phyloP scores from a whole-genome alignment of 1,139 yeast species.

The Saccharomyces hybrid region DNA sequence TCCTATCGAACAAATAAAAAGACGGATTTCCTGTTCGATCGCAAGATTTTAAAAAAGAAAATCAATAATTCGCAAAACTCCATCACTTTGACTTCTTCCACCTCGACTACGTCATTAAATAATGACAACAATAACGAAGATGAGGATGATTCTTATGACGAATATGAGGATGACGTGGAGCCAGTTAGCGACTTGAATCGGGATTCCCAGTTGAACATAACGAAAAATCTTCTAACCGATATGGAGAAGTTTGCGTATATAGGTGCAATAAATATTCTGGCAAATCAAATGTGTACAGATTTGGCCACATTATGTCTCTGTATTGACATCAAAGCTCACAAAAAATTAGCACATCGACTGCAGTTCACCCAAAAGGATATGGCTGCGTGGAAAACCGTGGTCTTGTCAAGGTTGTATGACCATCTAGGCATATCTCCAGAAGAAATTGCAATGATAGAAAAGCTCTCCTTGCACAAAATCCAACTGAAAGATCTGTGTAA shows the following conservation, averaged over 20 bases:
- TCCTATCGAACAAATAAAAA: constrained; percentile 67
- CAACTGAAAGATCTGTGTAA: constrained; percentile 62
- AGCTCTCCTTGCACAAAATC: constrained; percentile 76
- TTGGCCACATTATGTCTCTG: constrained; percentile 55
- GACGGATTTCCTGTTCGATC: constrained; percentile 72
- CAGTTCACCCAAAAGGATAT: constrained; percentile 70
- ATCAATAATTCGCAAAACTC: constrained; percentile 17
- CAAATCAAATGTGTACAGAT: constrained; percentile 75
- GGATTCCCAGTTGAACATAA: constrained; percentile 62
- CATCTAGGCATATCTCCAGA: constrained; percentile 69
- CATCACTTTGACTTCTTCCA: constrained; percentile 5
- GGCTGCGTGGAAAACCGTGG: constrained; percentile 77
- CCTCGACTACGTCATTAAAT: constrained; percentile 11
- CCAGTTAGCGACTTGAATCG: constrained; percentile 38
- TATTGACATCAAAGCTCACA: constrained; percentile 37
- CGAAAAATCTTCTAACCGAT: constrained; percentile 74
- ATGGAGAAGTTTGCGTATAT: constrained; percentile 87
- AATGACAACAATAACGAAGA: constrained; percentile 21
- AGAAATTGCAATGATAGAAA: constrained; percentile 84
- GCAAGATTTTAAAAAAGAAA: constrained; percentile 14
- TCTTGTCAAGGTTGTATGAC: constrained; percentile 65
- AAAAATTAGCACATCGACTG: constrained; percentile 49
- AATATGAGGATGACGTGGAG: constrained; percentile 38
- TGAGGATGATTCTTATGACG: constrained; percentile 27
- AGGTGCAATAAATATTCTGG: constrained; percentile 70